A percentile compares a stretch with the other conserved stretches of the same genome.
Evolutionary conservation across 352 stramenopile genomes (phyloP).

Genomic region (Peronospora destructor): DNA sequence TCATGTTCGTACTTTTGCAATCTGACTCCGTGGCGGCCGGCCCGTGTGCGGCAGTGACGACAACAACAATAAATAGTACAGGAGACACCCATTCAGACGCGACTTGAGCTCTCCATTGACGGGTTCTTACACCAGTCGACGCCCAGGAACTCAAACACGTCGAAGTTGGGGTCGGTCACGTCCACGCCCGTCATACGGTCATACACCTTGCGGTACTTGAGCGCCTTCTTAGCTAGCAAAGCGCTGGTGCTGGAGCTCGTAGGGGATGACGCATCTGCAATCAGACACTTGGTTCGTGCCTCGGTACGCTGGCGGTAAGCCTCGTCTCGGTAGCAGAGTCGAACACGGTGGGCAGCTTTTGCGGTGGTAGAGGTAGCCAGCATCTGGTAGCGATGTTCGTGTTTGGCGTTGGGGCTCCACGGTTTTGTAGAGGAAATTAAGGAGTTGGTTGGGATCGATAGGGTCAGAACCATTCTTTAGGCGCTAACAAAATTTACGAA

Average conservation of each 20-base stretch:
- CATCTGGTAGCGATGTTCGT: conserved; percentile 3
- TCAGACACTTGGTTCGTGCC: conserved; percentile 26
- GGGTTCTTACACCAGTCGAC: conserved; percentile 41
- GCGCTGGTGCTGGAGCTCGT: conserved; percentile 27
- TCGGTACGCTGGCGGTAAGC: conserved; percentile 31
- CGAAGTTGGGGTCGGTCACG: conserved; percentile 43
- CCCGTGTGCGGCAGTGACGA: background rate
- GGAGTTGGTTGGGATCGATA: background rate
- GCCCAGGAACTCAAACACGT: conserved; percentile 48
- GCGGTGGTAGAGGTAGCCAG: background rate
- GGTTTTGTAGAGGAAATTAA: background rate
- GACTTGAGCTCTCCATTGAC: conserved; percentile 8
- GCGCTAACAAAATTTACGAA: too few species aligned
- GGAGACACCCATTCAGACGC: background rate
- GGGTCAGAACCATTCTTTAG: conserved; percentile 9
- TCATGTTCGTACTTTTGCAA: background rate
- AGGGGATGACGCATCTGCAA: conserved; percentile 23
- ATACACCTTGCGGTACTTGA: conserved; percentile 51
- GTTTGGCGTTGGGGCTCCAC: background rate
- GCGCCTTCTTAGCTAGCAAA: conserved; percentile 44
- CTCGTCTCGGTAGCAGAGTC: conserved; percentile 39
- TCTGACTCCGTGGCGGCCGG: background rate
- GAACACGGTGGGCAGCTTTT: conserved; percentile 24
- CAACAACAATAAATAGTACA: conserved; percentile 20
- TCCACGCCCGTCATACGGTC: conserved; percentile 37